phyloP scores from a whole-genome alignment of 306 rosid species.

The Oemleria cerasiformis region DNA sequence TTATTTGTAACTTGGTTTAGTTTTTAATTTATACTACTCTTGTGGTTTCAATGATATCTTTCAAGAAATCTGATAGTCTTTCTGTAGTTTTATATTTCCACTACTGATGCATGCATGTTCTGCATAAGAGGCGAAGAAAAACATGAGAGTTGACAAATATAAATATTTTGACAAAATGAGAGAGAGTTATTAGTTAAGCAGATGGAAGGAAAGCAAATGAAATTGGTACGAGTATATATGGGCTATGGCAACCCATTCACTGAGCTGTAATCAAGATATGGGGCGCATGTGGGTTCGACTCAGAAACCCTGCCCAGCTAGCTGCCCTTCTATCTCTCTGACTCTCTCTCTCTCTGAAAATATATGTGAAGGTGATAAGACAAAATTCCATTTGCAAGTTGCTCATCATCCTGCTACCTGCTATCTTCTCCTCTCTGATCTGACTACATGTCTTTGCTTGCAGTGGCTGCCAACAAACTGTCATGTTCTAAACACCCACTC shows the following conservation, averaged over 20 bases:
- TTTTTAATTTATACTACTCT: not conserved
- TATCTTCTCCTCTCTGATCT: constrained; percentile 27
- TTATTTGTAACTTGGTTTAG: not conserved
- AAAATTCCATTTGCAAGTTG: constrained; percentile 26
- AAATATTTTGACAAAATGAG: not conserved
- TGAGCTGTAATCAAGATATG: constrained; percentile 61
- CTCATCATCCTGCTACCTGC: constrained; percentile 5
- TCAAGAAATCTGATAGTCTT: constrained; percentile 14
- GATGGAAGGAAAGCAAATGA: not conserved
- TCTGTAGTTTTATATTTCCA: not conserved
- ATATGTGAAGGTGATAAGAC: constrained; percentile 21
- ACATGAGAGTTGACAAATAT: constrained; percentile 41
- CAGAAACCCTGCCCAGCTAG: constrained; percentile 27
- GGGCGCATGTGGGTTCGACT: constrained; percentile 65
- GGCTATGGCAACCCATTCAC: constrained; percentile 40
- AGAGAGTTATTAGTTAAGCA: not conserved
- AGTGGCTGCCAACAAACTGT: constrained; percentile 43
- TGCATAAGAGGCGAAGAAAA: constrained; percentile 33
- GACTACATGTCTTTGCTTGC: constrained; percentile 23
- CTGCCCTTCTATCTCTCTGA: constrained; percentile 20
- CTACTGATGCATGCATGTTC: constrained; percentile 19
- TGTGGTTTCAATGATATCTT: constrained; percentile 20
- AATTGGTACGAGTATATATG: constrained; percentile 34
- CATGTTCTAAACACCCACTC: constrained; percentile 33
- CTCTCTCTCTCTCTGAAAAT: constrained; percentile 12